Conservation (phyloP, 768 basidiomycete genomes). For the Phlebiopsis gigantea region DNA sequence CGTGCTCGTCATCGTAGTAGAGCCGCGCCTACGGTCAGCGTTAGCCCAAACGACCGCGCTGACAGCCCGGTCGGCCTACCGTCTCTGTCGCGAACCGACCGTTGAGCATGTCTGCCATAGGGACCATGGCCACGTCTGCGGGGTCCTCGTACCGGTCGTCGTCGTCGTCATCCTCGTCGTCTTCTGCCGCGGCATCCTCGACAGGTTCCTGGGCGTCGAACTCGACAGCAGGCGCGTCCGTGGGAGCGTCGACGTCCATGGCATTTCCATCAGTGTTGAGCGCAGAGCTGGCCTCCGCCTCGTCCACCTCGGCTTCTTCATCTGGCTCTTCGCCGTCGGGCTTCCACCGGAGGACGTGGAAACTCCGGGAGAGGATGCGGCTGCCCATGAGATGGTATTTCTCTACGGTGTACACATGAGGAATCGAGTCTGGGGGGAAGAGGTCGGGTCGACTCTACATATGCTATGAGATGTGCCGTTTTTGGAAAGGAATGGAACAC, state of each 20-base stretch:
- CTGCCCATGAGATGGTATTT: constrained; percentile 88
- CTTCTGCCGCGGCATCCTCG: constrained; percentile 11
- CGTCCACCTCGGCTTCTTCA: constrained; percentile 30
- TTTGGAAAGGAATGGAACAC: too few species aligned
- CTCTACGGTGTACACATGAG: constrained; percentile 56
- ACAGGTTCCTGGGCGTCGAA: constrained; percentile 9
- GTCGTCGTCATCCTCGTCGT: constrained; percentile 43
- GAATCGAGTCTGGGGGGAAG: constrained; percentile 50
- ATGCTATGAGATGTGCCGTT: background rate
- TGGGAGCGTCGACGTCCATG: constrained; percentile 27
- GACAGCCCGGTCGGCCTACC: constrained; percentile 36
- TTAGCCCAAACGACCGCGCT: background rate
- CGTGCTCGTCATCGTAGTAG: constrained; percentile 73
- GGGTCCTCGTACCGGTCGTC: constrained; percentile 52
- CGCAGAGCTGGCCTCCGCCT: constrained; percentile 5
- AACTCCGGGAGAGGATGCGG: constrained; percentile 88
- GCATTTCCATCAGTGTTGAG: constrained; percentile 31
- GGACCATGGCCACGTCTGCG: constrained; percentile 83
- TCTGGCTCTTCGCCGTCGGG: constrained; percentile 27
- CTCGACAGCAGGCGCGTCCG: background rate
- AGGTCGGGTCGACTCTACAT: constrained; percentile 62
- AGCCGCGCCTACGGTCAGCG: constrained; percentile 60
- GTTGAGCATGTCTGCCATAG: constrained; percentile 95
- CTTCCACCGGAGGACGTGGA: constrained; percentile 66
- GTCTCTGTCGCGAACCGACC: constrained; percentile 78